Evolutionary conservation across 257 asterid species (phyloP), one percentile per base, ranked within the genome.

Genomic region (Thymus quinquecostatus): DNA sequence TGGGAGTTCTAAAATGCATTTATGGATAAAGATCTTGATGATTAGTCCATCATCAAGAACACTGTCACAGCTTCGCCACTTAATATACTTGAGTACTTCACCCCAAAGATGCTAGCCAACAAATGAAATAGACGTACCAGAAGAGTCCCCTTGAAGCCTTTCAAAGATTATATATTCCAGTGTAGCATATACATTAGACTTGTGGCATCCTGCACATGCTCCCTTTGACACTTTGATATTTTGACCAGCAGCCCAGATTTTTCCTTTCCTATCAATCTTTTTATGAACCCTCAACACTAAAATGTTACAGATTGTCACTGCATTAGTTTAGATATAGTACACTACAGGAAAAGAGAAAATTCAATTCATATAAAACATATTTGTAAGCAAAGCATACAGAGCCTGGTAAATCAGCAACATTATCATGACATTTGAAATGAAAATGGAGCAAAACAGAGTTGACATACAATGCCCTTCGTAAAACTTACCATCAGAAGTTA

Each of bases 141-240:
- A 84, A 7, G 83, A 69, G 61, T 91, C 96, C 57, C 91, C 97
- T 14, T 43, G 71, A 45, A 75, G 79, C 70, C 95, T 89, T 82
- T 86, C 92, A 71, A 89, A 79, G 76, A 89, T 70, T 30, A 91
- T 79, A 69, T 68, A 87, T 78, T 91, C 91, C 69, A 91, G 75
- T 11, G 91, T 89, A 14, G 91, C 96, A 76, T 41, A 91, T 34
- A 75, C 73, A 50, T 87, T 77, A 55, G 40, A 33, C 2, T 68
- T 83, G 48, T 83, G 87, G 64, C 68, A 74, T 47, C 95, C 95
- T 1, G 82, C 6, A 49, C 80, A 91, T 40, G 97, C 97, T 68
- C 97, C 97, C 76, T 78, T 89, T 10, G 84, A 62, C 71, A 89
- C 75, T 79, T 87, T 91, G 44, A 91, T 77, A 56, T 78, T 82